Base-by-base conservation (phyloP, 208 protist genomes). In the Herpetomonas muscarum region DNA sequence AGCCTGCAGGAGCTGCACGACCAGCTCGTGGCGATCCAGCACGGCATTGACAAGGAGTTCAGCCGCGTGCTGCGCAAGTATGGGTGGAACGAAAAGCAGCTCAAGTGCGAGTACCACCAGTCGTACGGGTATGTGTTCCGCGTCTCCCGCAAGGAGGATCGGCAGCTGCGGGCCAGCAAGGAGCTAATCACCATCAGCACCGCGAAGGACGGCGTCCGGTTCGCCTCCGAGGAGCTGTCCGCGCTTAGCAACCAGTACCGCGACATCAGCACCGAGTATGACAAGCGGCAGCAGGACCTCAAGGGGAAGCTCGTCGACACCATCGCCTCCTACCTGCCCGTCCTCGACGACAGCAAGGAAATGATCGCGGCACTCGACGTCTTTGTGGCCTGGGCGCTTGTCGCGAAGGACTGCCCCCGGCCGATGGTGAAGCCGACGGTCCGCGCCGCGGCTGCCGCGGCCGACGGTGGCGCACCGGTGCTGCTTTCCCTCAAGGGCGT, bases 291-390 rank as follows among this genome's bases (percentile, higher is more conserved):
- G 74, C 51, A 80, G 21, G 75, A 72, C 22, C 75, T 99, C 21
- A 96, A 97, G 42, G 50, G 65, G 3, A 97, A 98, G 64, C 76
- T 98, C 21, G 71, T 98, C 3, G 77, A 97, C n/a, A 91, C 85
- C 22, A 88, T 96, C 37, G 80, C 79, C n/a, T 92, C 79, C 4
- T 99, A 99, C 69, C 52, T 92, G 9, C 96, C 96, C 1, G 73
- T 98, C 5, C 79, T 99, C 26, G 93, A 98, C 58, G 83, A 97
- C 46, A 73, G 95, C 13, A 96, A 90, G 68, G 77, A 92, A 41
- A 41, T 99, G 0, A 64, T 99, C 21, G 88, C 98, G 0, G 45
- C 73, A 6, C 59, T 99, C 37, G 98, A 99, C 65, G 94, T 99
- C 12, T 97, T 96, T 56, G 72, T 90, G 15, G 70, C 83, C 10